Evolutionary conservation across 2,329 filamentous ascomycete genomes (phyloP).

Genomic region (Eutypa lata): DNA sequence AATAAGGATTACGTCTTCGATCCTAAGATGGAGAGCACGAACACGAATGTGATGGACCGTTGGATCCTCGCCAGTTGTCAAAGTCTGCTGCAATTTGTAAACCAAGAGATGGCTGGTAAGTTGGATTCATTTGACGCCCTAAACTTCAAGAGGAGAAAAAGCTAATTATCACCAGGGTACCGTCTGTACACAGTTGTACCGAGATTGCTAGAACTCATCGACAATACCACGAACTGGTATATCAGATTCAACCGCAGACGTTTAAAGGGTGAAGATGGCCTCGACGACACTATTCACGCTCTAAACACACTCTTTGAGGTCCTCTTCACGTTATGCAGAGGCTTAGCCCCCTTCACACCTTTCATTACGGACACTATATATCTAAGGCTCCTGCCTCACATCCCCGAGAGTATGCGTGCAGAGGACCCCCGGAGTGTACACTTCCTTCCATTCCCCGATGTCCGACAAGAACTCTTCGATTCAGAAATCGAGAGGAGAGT

Average conservation of each 20-base stretch:
- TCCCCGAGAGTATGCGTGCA: constrained; percentile 66
- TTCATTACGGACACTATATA: constrained; percentile 97
- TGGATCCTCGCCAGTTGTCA: constrained; percentile 95
- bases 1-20: constrained; percentile 76
- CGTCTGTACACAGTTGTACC: constrained; percentile 90
- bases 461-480: constrained; percentile 85
- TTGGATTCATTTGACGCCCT: constrained; percentile 18
- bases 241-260: constrained; percentile 88
- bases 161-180: constrained; percentile 48
- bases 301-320: constrained; percentile 94
- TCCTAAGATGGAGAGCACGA: constrained; percentile 68
- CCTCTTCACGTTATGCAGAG: constrained; percentile 71
- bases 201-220: constrained; percentile 76
- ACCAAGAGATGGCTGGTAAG: constrained; percentile 82
- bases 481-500: constrained; percentile 82
- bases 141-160: neutral
- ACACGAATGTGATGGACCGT: constrained; percentile 90
- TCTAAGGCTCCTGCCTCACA: constrained; percentile 74
- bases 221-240: constrained; percentile 98
- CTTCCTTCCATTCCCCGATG: constrained; percentile 86
- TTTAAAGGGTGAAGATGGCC: constrained; percentile 59
- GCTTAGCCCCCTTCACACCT: constrained; percentile 89
- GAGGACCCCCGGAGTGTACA: constrained; percentile 84
- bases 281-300: constrained; percentile 83
- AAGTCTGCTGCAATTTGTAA: constrained; percentile 85